Evolutionary conservation across 495 filamentous ascomycete species (phyloP), one percentile per base, ranked within the genome.

Genomic region (Clavariopsis aquatica): DNA sequence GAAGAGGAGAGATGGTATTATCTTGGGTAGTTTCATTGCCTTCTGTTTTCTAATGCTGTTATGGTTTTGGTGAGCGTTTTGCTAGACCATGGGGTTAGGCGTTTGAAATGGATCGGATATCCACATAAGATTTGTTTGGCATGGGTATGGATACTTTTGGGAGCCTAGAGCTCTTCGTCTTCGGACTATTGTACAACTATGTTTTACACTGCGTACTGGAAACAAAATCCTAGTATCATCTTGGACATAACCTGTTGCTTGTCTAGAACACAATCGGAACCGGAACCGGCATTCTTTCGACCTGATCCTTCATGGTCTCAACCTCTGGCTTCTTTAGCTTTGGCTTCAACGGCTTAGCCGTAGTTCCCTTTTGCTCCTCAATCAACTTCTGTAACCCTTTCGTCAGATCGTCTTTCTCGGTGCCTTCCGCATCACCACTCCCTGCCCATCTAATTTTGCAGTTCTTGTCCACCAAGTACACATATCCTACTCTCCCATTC

Each of bases 391-490:
- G 80, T 52, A 92, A 56, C 0, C 89, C 89, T 69, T 80, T 87
- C 9, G 87, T 85, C 69, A 99, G 69, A 2, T 84, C 82, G 57
- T 88, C 84, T 73, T 81, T 82, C 80, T 98, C 94, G 20, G 79
- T 81, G 4, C 76, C 79, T 49, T 86, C 81, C 15, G 89, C 88
- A 41, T 79, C 74, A n/a, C 91, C 94, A 75, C 91, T 93, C 2
- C 90, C 94, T 0, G 93, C 94, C 94, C 94, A 99, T 34, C 94
- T 83, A 62, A 99, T 97, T 77, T 83, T 87, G 77, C 91, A 95
- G 49, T 91, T 78, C 68, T 84, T 79, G 78, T 99, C 94, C 61
- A 99, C 75, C 58, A 99, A 80, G 78, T 96, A 99, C 26, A 92
- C 90, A 79, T 97, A 97, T 13, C 95, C 95, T 12, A 96, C 93